Conservation (phyloP, 2,329 filamentous ascomycete genomes). For the Colletotrichum theobromicola region DNA sequence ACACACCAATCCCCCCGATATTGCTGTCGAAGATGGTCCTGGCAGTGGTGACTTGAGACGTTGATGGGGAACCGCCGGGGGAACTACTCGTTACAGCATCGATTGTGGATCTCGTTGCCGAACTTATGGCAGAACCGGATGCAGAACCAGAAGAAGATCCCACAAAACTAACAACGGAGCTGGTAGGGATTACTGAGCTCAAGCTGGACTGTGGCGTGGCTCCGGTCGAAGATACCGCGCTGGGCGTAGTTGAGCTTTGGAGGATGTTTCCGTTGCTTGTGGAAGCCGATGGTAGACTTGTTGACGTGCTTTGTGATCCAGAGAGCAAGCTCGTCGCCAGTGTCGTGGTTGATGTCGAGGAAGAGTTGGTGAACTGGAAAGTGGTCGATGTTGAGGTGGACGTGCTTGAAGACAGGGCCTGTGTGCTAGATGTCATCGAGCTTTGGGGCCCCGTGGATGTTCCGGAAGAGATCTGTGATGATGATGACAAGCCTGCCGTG, state of each 20-base stretch:
- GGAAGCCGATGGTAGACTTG: neutral
- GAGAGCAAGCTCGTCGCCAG: neutral
- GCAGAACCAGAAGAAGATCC: neutral
- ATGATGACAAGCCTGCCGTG: neutral
- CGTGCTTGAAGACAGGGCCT: neutral
- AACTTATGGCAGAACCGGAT: rapidly evolving
- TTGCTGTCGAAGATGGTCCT: neutral
- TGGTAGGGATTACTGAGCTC: neutral
- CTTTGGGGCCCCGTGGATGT: neutral
- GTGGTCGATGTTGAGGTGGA: neutral
- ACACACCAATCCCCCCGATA: neutral
- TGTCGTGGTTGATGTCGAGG: neutral
- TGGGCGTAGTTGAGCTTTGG: neutral
- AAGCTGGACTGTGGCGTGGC: neutral
- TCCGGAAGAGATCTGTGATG: neutral
- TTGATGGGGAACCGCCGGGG: neutral
- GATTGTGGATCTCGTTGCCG: too few species aligned
- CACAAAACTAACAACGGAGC: neutral
- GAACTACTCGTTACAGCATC: too few species aligned
- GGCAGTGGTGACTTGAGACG: neutral
- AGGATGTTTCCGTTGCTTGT: neutral
- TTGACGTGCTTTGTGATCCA: neutral
- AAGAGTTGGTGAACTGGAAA: neutral
- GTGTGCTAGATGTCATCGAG: neutral
- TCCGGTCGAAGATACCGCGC: neutral